Evolutionary conservation across 1,284 basidiomycete genomes (phyloP).

Genomic region (Heimioporus retisporus): DNA sequence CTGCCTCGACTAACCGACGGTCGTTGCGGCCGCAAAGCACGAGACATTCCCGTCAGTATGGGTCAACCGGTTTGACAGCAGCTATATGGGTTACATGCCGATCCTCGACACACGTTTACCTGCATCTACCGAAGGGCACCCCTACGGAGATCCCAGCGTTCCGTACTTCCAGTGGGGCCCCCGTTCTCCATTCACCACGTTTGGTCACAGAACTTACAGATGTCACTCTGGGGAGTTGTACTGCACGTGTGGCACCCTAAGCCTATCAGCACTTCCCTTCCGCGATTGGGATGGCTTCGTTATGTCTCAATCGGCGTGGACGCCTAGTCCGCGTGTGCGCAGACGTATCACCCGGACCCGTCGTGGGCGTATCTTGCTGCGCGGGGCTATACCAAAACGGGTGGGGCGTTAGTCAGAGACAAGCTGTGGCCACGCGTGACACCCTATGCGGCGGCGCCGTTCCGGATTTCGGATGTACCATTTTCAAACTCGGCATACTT

Average conservation of each 20-base stretch:
- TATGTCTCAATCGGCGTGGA: slow-evolving; percentile 50
- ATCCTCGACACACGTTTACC: slow-evolving; percentile 49
- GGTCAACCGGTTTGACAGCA: slow-evolving; percentile 52
- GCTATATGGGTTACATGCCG: slow-evolving; percentile 51
- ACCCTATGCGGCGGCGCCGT: slow-evolving; percentile 1
- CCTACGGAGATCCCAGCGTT: slow-evolving; percentile 45
- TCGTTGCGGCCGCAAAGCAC: slow-evolving; percentile 44
- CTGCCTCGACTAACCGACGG: slow-evolving; percentile 52
- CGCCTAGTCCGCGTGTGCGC: slow-evolving; percentile 51
- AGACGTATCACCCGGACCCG: slow-evolving; percentile 54
- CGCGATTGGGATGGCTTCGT: slow-evolving; percentile 51
- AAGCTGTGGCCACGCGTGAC: slow-evolving; percentile 15
- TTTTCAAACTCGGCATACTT: slow-evolving; percentile 17
- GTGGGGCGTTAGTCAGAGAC: slow-evolving; percentile 2
- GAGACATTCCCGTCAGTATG: slow-evolving; percentile 46
- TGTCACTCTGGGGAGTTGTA: slow-evolving; percentile 54
- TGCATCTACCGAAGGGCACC: slow-evolving; percentile 43
- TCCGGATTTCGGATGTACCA: slow-evolving; percentile 20
- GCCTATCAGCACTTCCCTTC: slow-evolving; percentile 43
- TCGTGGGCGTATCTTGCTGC: slow-evolving; percentile 46
- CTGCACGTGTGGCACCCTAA: slow-evolving; percentile 50
- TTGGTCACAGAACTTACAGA: neutral
- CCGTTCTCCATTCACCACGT: too few species aligned
- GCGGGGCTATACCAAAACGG: slow-evolving; percentile 32
- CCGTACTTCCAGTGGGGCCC: slow-evolving; percentile 38